Percentiles rank a stretch among this genome's conserved stretches.
phyloP scores from a whole-genome alignment of 2,329 filamentous ascomycete genomes.

The Elsinoe perseae region DNA sequence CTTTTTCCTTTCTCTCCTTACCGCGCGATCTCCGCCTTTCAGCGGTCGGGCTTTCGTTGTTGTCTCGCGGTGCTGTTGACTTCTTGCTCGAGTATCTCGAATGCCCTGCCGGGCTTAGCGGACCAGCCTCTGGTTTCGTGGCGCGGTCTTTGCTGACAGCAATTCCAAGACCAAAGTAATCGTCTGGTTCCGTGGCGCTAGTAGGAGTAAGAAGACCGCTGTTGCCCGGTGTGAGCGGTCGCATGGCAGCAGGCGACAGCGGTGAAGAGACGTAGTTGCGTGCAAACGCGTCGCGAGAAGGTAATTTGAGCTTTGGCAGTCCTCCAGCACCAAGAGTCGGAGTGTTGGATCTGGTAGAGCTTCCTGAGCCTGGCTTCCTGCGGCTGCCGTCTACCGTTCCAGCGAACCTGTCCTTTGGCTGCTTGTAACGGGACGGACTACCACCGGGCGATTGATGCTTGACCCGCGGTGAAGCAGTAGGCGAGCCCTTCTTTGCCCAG shows the following conservation, averaged over 20 bases:
- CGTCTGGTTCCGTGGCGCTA: conserved; percentile 24
- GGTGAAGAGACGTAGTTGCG: conserved; percentile 15
- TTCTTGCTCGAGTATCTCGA: conserved; percentile 17
- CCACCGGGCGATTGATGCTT: conserved; percentile 1
- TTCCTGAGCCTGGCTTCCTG: conserved; percentile 24
- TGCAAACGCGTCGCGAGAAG: neutral
- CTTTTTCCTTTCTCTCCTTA: conserved; percentile 39
- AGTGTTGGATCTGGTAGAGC: conserved; percentile 14
- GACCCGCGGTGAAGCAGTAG: neutral
- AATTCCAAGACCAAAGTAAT: conserved; percentile 28
- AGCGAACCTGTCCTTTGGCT: conserved; percentile 8
- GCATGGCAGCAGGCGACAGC: conserved; percentile 26
- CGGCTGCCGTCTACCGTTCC: neutral
- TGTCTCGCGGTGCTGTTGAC: neutral
- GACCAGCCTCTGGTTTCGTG: conserved; percentile 23
- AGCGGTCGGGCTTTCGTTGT: conserved; percentile 1
- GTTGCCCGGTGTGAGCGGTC: conserved; percentile 21
- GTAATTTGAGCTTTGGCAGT: conserved; percentile 12
- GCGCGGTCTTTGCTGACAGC: conserved; percentile 22
- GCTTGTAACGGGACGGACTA: conserved; percentile 8
- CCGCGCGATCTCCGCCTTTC: conserved; percentile 7
- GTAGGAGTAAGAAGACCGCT: conserved; percentile 27
- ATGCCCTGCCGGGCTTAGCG: conserved; percentile 14
- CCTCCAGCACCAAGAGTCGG: neutral
- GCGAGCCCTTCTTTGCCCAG: conserved; percentile 5